These are phyloP conservation scores for Ogataea angusta DNA, from an alignment of 805 yeast genomes.

Conservation along the genomic window DNA sequence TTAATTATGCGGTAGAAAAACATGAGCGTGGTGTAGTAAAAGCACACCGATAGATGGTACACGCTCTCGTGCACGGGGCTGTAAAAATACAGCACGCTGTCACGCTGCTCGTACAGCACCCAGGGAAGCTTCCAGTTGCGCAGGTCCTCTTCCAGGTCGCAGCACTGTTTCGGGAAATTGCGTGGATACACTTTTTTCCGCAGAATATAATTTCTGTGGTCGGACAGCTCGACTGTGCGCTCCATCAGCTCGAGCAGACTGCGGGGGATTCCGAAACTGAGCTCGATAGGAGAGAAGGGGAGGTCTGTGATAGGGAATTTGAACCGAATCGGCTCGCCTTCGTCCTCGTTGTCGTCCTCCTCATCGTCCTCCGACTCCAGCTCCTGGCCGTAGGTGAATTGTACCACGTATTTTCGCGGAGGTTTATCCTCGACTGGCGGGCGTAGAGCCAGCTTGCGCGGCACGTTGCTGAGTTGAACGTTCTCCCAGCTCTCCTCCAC, in stretches of 20 bases:
- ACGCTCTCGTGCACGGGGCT: constrained; percentile 41
- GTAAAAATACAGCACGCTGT: constrained; percentile 26
- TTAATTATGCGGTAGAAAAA: constrained; percentile 47
- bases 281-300: constrained; percentile 31
- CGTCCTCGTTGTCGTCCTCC: constrained; percentile 6
- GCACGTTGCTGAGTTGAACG: constrained; percentile 20
- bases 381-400: constrained; percentile 21
- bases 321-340: constrained; percentile 16
- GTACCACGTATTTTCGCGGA: constrained; percentile 30
- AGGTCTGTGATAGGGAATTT: background rate
- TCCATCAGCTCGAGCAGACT: constrained; percentile 45
- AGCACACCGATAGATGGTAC: constrained; percentile 37
- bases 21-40: constrained; percentile 42
- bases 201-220: constrained; percentile 48
- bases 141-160: constrained; percentile 50
- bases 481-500: constrained; percentile 9
- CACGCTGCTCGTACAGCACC: constrained; percentile 34
- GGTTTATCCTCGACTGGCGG: constrained; percentile 32
- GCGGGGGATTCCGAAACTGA: constrained; percentile 47
- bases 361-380: constrained; percentile 13
- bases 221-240: constrained; percentile 44
- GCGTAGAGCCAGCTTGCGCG: constrained; percentile 21
- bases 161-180: constrained; percentile 53
- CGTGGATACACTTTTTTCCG: constrained; percentile 44
- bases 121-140: constrained; percentile 46